Evolutionary conservation across 768 basidiomycete species (phyloP).

Genomic region (Chalciporus pseudorubinellus): DNA sequence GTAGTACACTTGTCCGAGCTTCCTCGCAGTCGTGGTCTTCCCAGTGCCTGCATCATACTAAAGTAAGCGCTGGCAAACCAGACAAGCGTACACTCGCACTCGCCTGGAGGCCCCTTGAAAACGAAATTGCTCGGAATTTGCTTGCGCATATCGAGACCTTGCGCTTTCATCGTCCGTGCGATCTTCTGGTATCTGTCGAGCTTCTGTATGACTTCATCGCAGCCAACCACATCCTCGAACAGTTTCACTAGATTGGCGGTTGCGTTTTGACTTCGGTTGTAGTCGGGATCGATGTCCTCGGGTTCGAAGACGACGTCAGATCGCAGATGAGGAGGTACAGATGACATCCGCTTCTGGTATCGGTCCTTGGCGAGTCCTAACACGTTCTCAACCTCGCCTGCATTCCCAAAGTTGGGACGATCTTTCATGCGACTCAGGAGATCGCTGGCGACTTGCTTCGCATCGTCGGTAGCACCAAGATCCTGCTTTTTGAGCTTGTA

Average conservation of each 20-base stretch:
- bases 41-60: constrained; percentile 47
- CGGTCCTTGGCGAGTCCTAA: constrained; percentile 48
- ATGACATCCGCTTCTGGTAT: constrained; percentile 40
- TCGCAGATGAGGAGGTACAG: constrained; percentile 19
- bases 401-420: constrained; percentile 68
- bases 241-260: constrained; percentile 50
- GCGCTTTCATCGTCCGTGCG: constrained; percentile 39
- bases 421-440: too few relatives aligned
- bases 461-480: too few relatives aligned
- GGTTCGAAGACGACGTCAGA: constrained; percentile 37
- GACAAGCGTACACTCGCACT: too few relatives aligned
- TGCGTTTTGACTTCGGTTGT: constrained; percentile 47
- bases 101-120: constrained; percentile 70
- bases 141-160: constrained; percentile 44
- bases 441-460: too few relatives aligned
- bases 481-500: too few relatives aligned
- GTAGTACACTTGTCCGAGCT: constrained; percentile 60
- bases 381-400: constrained; percentile 62
- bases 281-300: constrained; percentile 63
- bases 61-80: too few relatives aligned
- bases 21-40: constrained; percentile 61
- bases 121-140: constrained; percentile 62
- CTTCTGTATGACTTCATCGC: constrained; percentile 49
- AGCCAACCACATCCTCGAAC: constrained; percentile 63
- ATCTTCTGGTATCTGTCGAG: constrained; percentile 53